Conservation (phyloP, 177 flowering plant species). For the Telopea speciosissima region DNA sequence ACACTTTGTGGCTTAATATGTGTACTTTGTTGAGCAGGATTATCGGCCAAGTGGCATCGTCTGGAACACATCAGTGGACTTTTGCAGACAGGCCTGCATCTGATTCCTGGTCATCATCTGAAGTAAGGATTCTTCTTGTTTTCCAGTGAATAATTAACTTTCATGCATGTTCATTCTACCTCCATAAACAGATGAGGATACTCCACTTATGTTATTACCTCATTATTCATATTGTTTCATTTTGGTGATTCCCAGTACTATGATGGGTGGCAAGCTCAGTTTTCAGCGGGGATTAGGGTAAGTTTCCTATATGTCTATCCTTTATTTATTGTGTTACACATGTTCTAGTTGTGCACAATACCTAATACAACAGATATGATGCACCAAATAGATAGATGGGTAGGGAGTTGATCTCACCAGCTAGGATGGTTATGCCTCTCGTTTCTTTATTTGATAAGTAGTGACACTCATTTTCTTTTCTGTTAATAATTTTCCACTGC, state of each 20-base stretch:
- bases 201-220: neutral
- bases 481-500: no score
- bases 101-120: constrained; percentile 33
- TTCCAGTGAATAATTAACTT: neutral
- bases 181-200: neutral
- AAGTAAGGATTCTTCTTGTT: constrained; percentile 36
- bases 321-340: neutral
- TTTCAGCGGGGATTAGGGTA: constrained; percentile 81
- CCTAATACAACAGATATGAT: neutral
- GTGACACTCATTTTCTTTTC: no score
- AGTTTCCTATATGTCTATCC: constrained; percentile 6
- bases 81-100: constrained; percentile 39
- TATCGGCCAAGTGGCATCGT: constrained; percentile 78
- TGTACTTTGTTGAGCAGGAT: constrained; percentile 42
- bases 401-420: no score
- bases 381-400: neutral
- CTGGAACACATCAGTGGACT: constrained; percentile 75
- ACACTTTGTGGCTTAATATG: neutral
- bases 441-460: no score
- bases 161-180: neutral
- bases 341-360: neutral
- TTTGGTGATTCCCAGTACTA: constrained; percentile 32
- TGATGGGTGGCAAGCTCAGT: constrained; percentile 66
- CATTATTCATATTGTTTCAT: constrained; percentile 4
- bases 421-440: no score